Conservation (phyloP, 345 rosid genomes). For the Moricandia arvensis region DNA sequence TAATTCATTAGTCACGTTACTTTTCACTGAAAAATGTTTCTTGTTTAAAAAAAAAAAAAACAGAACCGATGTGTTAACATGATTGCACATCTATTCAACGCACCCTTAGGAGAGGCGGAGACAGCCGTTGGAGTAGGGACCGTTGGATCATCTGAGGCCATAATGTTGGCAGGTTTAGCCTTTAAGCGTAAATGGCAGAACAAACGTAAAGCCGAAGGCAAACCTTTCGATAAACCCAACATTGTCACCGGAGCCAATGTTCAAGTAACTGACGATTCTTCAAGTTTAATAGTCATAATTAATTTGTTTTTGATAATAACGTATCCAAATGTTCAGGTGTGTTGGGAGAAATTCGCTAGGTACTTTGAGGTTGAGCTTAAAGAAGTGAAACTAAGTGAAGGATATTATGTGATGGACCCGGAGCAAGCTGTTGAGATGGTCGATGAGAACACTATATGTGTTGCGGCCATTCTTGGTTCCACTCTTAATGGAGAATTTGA, state of each 20-base stretch:
- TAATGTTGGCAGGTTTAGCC: neutral
- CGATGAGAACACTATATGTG: neutral
- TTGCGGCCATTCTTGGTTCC: neutral
- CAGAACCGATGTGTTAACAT: neutral
- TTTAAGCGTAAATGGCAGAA: neutral
- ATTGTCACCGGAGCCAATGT: neutral
- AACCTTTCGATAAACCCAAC: neutral
- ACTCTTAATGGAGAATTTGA: neutral
- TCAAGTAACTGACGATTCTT: neutral
- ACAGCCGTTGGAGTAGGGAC: neutral
- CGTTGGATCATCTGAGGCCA: neutral
- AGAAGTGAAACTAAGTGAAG: neutral
- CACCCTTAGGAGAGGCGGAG: neutral
- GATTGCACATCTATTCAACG: neutral
- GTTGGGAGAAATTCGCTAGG: neutral
- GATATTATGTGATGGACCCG: neutral
- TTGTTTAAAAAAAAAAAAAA: too few species aligned
- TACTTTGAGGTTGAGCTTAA: neutral
- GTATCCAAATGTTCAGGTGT: neutral
- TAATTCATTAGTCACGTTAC: constrained; percentile 7
- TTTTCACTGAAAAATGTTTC: too few species aligned
- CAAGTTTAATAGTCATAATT: neutral
- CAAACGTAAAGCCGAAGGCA: neutral
- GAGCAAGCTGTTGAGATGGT: neutral
- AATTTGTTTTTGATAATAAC: neutral